A percentile compares a stretch with the other conserved stretches of the same genome.
These are phyloP conservation scores for Fraxinus sp. DNA, from an alignment of 305 asterid species.

Conservation along the genomic window DNA sequence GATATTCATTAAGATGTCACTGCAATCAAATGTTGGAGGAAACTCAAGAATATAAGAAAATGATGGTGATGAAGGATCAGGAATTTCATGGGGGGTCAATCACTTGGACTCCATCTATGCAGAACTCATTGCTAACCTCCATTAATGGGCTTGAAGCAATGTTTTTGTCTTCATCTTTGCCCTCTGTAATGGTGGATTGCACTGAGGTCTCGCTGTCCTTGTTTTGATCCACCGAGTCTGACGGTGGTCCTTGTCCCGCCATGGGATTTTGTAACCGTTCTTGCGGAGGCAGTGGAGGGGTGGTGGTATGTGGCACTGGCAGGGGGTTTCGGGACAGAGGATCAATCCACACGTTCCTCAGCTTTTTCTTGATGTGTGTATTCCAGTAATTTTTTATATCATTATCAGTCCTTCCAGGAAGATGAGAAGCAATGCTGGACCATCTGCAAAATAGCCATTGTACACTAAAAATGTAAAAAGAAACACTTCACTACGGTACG, in stretches of 20 bases:
- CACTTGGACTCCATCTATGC: slow-evolving; percentile 65
- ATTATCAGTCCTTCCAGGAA: slow-evolving; percentile 89
- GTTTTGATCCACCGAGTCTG: background rate
- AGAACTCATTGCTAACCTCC: slow-evolving; percentile 47
- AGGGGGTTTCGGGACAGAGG: slow-evolving; percentile 77
- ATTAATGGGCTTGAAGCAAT: background rate
- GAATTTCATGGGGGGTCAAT: slow-evolving; percentile 58
- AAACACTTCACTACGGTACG: background rate
- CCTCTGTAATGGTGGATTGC: slow-evolving; percentile 24
- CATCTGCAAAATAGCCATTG: slow-evolving; percentile 42
- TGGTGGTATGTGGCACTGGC: slow-evolving; percentile 16
- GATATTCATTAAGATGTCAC: no score
- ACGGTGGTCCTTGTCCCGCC: slow-evolving; percentile 16
- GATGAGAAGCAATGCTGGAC: slow-evolving; percentile 88
- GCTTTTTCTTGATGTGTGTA: slow-evolving; percentile 76
- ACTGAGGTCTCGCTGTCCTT: background rate
- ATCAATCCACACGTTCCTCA: slow-evolving; percentile 78
- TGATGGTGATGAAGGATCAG: slow-evolving; percentile 40
- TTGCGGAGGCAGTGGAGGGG: slow-evolving; percentile 16
- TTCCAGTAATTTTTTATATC: slow-evolving; percentile 92
- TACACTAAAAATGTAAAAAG: no score
- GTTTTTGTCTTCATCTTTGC: slow-evolving; percentile 8
- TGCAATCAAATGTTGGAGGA: no score
- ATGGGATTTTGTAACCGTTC: slow-evolving; percentile 4
- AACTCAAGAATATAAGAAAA: background rate